A percentile compares a stretch with the other conserved stretches of the same genome.
Conservation (phyloP, 2,329 filamentous ascomycete genomes). For the Albophoma yamanashiensis region DNA sequence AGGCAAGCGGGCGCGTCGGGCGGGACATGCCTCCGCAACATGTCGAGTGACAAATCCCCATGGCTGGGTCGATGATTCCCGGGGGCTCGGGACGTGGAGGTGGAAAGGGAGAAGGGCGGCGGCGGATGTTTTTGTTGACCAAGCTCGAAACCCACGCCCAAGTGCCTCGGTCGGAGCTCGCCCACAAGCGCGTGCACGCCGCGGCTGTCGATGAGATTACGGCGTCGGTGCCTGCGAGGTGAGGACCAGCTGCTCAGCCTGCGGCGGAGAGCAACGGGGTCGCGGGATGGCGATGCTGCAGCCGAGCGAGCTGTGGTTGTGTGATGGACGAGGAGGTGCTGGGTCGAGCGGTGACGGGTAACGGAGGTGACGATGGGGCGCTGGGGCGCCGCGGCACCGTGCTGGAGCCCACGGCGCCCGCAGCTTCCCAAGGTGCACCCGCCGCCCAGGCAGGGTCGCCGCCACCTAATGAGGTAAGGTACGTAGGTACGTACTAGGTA, state of each 20-base stretch:
- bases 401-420: background rate
- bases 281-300: conserved; percentile 1
- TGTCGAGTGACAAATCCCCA: conserved; percentile 50
- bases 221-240: background rate
- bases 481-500: no score
- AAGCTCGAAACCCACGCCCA: background rate
- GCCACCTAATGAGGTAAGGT: background rate
- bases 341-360: background rate
- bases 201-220: background rate
- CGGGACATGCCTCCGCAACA: conserved; percentile 40
- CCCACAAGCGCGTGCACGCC: background rate
- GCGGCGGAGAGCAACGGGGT: background rate
- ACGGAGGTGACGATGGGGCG: background rate
- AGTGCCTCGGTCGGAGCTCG: background rate
- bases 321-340: background rate
- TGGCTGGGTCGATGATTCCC: conserved; percentile 23
- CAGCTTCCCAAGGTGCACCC: background rate
- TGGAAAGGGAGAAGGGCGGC: background rate
- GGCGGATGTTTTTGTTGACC: conserved; percentile 1
- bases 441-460: background rate
- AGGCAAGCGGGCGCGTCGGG: conserved; percentile 2
- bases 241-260: background rate
- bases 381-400: background rate
- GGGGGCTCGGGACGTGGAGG: conserved; percentile 1
- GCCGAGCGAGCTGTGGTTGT: background rate